Base-by-base conservation (phyloP, 805 yeast genomes). In the Alloascoidea africana region DNA sequence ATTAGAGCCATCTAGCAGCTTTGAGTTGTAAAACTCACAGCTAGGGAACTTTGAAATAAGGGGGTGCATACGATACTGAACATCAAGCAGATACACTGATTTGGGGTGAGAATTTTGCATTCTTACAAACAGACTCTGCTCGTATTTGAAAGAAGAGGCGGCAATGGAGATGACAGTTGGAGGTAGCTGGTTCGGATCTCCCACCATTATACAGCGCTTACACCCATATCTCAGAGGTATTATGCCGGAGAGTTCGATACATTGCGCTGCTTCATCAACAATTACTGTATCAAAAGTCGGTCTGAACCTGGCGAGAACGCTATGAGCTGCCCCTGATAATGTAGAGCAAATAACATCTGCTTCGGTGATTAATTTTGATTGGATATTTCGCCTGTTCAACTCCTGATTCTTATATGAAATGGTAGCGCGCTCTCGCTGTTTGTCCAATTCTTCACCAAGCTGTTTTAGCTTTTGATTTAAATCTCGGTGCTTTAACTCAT, bases 31-130 rank as follows among this genome's bases (percentile, higher is more conserved):
- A 51, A 82, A 82, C 46, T 77, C 76, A 14, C 59, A 51, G 18
- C 87, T 78, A 3, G 94, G 93, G 51, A 82, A 82, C 34, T 46
- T 54, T 18, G 89, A 79, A 35, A 82, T 82, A 4, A 65, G 70
- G 1, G 93, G 87, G 54, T 82, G 86, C 94, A 82, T 81, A 65
- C 93, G 80, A 50, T 82, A 82, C 50, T 82, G 93, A 13, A 78
- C 83, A 56, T 82, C 73, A 49, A 82, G 62, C 30, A 82, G 55
- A 44, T 78, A 69, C 2, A 73, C 73, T 0, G 82, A 48, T 54
- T 60, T 19, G 63, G 70, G 35, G 44, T 73, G 55, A 40, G 66
- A 62, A 37, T 62, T 68, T 42, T 78, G 86, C 87, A 82, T 80
- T 49, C 93, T 63, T 32, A 82, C 91, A 51, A 82, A 82, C 44